Evolutionary conservation across 164 flowering plant genomes (phyloP), one percentile per base, ranked within the genome.

Genomic region (Vitis labrusca): DNA sequence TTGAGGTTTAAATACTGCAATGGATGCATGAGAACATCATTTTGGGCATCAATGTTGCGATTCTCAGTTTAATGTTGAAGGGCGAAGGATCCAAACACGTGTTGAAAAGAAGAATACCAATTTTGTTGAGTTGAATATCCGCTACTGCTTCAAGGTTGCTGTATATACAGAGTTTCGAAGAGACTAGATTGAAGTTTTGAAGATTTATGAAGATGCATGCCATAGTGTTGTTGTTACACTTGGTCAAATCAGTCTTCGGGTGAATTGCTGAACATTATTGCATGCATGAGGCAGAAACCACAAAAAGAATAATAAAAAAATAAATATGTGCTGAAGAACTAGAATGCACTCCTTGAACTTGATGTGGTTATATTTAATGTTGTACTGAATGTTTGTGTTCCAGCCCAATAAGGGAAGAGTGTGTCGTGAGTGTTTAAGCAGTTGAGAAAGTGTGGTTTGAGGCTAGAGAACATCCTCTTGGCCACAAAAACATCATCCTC

Each of bases 401-500:
- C 88, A 57, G 70, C 82, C 44, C 81, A 71, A 50, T 91, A 91
- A 72, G 91, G 97, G 98, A 93, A 89, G 78, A 97, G 91, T 52
- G 99, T 91, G 13, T 82, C 84, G 23, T 96, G 99, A 98, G 97
- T 96, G 59, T 87, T 96, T 77, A 73, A 83, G 61, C 89, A 93
- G 82, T 74, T 96, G 82, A 86, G 91, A 79, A 87, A 78, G 77
- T 71, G 71, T 76, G 87, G 93, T 51, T 75, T 91, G 68, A 87
- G 76, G 75, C 95, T 97, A 19, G 23, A 19, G 23, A 19, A 19
- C 23, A 19, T 19, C 23, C 23, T 19, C 23, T 19, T 19, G 23
- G 23, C 23, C 23, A 19, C 23, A 19, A 19, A 19, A 19, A 19
- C 23, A 19, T 19, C 23, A 19, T 19, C 23, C 1, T 19, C 23